These are phyloP conservation scores for Mortierella alpina DNA, from an alignment of 192 early-diverging fungal genomes.

Conservation along the genomic window DNA sequence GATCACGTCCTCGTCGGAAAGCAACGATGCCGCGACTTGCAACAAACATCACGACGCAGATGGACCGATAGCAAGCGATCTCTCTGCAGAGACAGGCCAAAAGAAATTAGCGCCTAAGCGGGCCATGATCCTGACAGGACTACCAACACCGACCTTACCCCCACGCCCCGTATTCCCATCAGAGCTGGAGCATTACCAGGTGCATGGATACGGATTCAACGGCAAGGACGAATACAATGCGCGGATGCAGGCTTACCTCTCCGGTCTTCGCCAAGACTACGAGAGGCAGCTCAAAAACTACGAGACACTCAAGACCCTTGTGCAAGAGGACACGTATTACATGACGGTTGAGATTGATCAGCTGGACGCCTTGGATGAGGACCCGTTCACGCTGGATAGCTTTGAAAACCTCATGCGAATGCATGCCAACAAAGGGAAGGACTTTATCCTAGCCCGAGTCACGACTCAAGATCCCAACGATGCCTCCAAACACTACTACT, in stretches of 20 bases:
- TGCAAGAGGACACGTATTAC: slow-evolving; percentile 16
- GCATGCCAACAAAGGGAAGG: slow-evolving; percentile 67
- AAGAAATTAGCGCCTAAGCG: slow-evolving; percentile 21
- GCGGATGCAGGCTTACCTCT: slow-evolving; percentile 27
- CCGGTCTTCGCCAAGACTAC: slow-evolving; percentile 14
- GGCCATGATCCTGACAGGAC: slow-evolving; percentile 27
- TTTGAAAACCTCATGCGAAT: slow-evolving; percentile 68
- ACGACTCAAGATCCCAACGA: slow-evolving; percentile 74
- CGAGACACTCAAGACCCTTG: slow-evolving; percentile 10
- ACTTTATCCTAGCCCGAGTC: slow-evolving; percentile 77
- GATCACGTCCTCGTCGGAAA: too few relatives aligned
- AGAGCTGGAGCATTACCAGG: slow-evolving; percentile 39
- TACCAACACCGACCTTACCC: slow-evolving; percentile 21
- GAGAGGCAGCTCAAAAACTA: slow-evolving; percentile 15
- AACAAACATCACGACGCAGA: background rate
- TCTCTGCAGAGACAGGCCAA: background rate
- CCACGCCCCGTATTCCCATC: slow-evolving; percentile 31
- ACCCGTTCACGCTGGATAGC: slow-evolving; percentile 79
- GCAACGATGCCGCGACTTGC: background rate
- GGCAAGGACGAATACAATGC: background rate
- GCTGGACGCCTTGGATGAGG: slow-evolving; percentile 72
- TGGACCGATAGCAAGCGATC: background rate
- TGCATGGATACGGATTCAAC: background rate
- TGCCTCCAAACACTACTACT: slow-evolving; percentile 66
- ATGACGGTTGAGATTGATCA: slow-evolving; percentile 57